Evolutionary conservation across 148 eudicot species (phyloP).

Genomic region (Chenopodium album): DNA sequence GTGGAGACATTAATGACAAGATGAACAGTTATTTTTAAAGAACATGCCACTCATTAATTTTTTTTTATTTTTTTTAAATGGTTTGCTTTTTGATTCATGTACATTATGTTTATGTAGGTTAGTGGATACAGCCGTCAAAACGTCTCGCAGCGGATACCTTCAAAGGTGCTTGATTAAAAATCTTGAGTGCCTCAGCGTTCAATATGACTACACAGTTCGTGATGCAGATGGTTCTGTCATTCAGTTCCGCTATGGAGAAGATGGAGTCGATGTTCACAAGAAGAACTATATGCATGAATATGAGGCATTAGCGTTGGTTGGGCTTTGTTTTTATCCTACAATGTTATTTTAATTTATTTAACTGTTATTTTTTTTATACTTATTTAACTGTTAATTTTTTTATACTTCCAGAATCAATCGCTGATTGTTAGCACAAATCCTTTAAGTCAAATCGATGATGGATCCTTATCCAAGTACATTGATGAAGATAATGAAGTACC

Average conservation of each 20-base stretch:
- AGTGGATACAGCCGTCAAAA: slow-evolving; percentile 98
- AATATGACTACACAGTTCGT: slow-evolving; percentile 92
- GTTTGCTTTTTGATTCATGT: not conserved
- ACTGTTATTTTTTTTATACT: not conserved
- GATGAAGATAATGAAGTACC: slow-evolving; percentile 60
- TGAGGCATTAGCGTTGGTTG: slow-evolving; percentile 73
- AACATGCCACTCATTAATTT: not conserved
- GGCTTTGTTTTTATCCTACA: slow-evolving; percentile 17
- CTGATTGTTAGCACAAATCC: slow-evolving; percentile 49
- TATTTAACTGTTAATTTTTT: no score
- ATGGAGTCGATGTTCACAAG: slow-evolving; percentile 88
- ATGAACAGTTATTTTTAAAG: not conserved
- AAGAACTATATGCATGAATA: slow-evolving; percentile 82
- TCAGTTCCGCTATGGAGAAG: slow-evolving; percentile 95
- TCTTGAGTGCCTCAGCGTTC: slow-evolving; percentile 82
- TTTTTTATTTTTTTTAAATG: not conserved
- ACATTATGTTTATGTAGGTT: slow-evolving; percentile 40
- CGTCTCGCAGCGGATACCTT: slow-evolving; percentile 98
- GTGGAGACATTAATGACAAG: not conserved
- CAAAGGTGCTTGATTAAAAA: slow-evolving; percentile 93
- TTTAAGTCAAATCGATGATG: slow-evolving; percentile 42
- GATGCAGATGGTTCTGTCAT: slow-evolving; percentile 93
- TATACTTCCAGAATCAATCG: slow-evolving; percentile 58
- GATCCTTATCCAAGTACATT: slow-evolving; percentile 51
- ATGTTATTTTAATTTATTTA: not conserved